phyloP scores from a whole-genome alignment of 2,329 filamentous ascomycete genomes.

The Beauveria australis region DNA sequence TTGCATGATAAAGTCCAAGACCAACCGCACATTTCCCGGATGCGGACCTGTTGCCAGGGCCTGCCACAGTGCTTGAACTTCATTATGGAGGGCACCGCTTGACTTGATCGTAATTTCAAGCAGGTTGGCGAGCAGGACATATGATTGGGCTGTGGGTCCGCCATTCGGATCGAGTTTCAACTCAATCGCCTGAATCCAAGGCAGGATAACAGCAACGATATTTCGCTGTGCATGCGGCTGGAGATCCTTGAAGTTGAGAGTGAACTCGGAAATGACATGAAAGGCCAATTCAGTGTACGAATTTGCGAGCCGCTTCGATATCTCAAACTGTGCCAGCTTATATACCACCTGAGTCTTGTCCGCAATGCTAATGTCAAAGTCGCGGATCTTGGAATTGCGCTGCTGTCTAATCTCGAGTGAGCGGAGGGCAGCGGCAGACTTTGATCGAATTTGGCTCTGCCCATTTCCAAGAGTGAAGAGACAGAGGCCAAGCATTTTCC shows the following conservation, averaged over 20 bases:
- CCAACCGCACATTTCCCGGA: constrained; percentile 85
- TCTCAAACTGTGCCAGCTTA: constrained; percentile 94
- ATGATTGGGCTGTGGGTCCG: constrained; percentile 82
- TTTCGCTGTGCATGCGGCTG: constrained; percentile 79
- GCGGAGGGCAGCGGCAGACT: constrained; percentile 73
- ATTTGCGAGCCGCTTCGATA: constrained; percentile 80
- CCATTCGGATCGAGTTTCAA: constrained; percentile 87
- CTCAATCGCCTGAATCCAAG: constrained; percentile 94
- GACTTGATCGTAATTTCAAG: constrained; percentile 95
- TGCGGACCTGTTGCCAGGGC: constrained; percentile 88
- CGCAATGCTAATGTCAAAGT: constrained; percentile 96
- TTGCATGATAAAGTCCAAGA: constrained; percentile 93
- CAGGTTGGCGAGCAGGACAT: constrained; percentile 89
- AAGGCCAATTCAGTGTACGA: constrained; percentile 87
- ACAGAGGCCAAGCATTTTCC: constrained; percentile 81
- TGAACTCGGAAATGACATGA: constrained; percentile 92
- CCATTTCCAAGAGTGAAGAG: constrained; percentile 91
- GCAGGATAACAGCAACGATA: constrained; percentile 86
- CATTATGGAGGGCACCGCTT: constrained; percentile 81
- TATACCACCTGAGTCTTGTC: constrained; percentile 98
- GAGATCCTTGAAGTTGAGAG: constrained; percentile 82
- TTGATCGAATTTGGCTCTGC: constrained; percentile 78
- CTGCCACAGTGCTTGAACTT: constrained; percentile 96
- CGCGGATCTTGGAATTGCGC: constrained; percentile 81
- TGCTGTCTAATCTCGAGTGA: constrained; percentile 72